A percentile compares a stretch with the other conserved stretches of the same genome.
These are phyloP conservation scores for Acmispon strigosus DNA, from an alignment of 306 rosid species.

Conservation along the genomic window DNA sequence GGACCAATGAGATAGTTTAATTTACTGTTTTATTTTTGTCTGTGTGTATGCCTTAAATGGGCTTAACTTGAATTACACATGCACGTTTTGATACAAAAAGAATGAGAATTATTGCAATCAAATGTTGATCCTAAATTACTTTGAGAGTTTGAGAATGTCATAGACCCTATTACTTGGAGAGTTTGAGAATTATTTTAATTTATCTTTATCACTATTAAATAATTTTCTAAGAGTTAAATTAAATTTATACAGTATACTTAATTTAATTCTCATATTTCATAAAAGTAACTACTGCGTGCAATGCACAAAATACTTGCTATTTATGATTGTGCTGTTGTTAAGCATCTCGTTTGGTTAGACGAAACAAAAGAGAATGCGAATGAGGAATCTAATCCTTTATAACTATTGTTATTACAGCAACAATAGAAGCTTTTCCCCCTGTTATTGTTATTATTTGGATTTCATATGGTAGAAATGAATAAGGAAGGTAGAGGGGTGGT, in stretches of 20 bases:
- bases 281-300: too few relatives aligned
- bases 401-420: background rate
- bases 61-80: background rate
- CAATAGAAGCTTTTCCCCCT: background rate
- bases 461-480: background rate
- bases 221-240: too few relatives aligned
- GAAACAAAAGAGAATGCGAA: background rate
- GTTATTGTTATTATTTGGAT: background rate
- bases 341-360: constrained; percentile 6
- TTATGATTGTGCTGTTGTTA: background rate
- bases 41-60: background rate
- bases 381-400: background rate
- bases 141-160: background rate
- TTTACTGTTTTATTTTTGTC: background rate
- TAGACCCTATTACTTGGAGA: background rate
- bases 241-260: too few relatives aligned
- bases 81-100: background rate
- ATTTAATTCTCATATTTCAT: too few relatives aligned
- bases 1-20: background rate
- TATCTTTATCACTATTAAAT: too few relatives aligned
- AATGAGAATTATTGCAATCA: constrained; percentile 3
- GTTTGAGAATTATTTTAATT: background rate
- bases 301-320: background rate
- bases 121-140: background rate
- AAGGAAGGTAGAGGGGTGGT: background rate